Evolutionary conservation across 805 yeast species (phyloP).

Genomic region (Tetrapisispora nanseiensis): DNA sequence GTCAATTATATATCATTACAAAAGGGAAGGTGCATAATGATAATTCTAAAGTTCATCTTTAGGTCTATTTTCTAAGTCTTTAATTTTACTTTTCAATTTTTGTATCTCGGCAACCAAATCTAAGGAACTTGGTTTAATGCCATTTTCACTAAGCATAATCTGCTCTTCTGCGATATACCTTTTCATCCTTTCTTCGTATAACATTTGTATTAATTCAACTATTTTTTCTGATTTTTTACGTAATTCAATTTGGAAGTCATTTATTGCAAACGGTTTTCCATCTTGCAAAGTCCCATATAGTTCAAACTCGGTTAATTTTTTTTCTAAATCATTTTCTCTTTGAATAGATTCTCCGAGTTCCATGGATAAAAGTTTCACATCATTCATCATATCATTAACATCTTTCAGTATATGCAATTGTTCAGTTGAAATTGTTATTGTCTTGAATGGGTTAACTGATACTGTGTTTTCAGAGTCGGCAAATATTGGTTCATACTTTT

Average conservation of each 20-base stretch:
- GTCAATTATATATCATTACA: too few relatives aligned
- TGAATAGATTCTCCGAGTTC: conserved; percentile 66
- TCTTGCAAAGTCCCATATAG: not conserved
- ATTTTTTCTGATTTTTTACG: conserved; percentile 36
- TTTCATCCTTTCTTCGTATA: conserved; percentile 55
- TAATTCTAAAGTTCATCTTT: too few relatives aligned
- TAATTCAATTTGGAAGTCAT: conserved; percentile 24
- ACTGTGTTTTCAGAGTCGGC: conserved; percentile 3
- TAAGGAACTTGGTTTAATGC: conserved; percentile 42
- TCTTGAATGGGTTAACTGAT: conserved; percentile 8
- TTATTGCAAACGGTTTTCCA: conserved; percentile 4
- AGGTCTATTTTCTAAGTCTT: not conserved
- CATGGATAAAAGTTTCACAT: conserved; percentile 56
- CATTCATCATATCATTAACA: conserved; percentile 48
- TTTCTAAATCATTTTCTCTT: conserved; percentile 56
- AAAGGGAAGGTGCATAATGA: too few relatives aligned
- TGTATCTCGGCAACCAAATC: conserved; percentile 50
- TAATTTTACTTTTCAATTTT: conserved; percentile 34
- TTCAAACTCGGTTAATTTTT: conserved; percentile 21
- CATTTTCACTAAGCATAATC: conserved; percentile 45
- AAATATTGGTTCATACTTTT: conserved; percentile 12
- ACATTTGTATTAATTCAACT: conserved; percentile 43
- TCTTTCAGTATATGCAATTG: conserved; percentile 55
- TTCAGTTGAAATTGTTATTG: conserved; percentile 42
- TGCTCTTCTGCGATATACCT: conserved; percentile 67